These are phyloP conservation scores for Galerina marginata DNA, from an alignment of 768 basidiomycete species.

Conservation along the genomic window DNA sequence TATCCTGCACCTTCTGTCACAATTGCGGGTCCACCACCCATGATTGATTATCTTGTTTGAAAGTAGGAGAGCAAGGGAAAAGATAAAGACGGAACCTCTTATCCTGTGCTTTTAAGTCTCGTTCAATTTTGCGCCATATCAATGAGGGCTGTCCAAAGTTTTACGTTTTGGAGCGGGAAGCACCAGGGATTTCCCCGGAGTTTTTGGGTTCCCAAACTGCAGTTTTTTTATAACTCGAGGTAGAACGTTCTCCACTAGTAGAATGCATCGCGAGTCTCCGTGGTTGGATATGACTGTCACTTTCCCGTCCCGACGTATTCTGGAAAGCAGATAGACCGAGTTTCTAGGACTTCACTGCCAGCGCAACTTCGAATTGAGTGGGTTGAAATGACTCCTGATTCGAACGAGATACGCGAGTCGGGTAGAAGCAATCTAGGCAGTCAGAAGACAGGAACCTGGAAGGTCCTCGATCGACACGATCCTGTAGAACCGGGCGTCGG, in stretches of 20 bases:
- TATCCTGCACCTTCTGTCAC: slow-evolving; percentile 36
- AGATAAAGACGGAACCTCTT: background rate
- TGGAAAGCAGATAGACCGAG: too few relatives aligned
- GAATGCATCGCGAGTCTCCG: too few relatives aligned
- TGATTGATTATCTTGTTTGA: slow-evolving; percentile 23
- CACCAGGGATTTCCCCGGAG: slow-evolving; percentile 20
- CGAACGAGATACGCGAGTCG: too few relatives aligned
- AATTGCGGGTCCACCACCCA: slow-evolving; percentile 53
- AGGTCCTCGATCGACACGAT: too few relatives aligned
- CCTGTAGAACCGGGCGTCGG: too few relatives aligned
- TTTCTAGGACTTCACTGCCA: too few relatives aligned
- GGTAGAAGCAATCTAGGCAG: too few relatives aligned
- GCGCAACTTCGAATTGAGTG: too few relatives aligned
- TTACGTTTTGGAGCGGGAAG: slow-evolving; percentile 14
- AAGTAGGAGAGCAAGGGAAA: slow-evolving; percentile 3
- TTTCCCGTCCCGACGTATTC: too few relatives aligned
- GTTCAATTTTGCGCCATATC: background rate
- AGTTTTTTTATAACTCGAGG: background rate
- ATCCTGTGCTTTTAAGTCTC: slow-evolving; percentile 13
- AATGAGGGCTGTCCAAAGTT: slow-evolving; percentile 6
- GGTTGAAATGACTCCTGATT: too few relatives aligned
- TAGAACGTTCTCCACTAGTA: background rate
- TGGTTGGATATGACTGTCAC: too few relatives aligned
- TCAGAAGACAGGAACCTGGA: too few relatives aligned
- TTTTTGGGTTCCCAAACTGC: background rate